Percentiles rank a stretch among this genome's conserved stretches.
These are phyloP conservation scores for Ophiostoma sp. DNA, from an alignment of 2,329 filamentous ascomycete genomes.

Conservation along the genomic window DNA sequence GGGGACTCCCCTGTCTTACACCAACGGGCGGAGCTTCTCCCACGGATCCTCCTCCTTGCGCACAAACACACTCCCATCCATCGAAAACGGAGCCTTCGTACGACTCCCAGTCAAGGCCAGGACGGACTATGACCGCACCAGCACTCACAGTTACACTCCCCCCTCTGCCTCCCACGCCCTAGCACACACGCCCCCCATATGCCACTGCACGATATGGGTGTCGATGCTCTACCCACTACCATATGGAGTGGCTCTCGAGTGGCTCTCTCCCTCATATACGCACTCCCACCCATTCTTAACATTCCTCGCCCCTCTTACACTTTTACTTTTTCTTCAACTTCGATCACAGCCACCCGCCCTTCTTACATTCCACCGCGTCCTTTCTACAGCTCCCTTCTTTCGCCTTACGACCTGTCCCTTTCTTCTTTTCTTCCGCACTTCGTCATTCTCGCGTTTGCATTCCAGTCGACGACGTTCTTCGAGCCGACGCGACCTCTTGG, in stretches of 20 bases:
- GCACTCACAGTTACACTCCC: background rate
- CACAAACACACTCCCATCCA: conserved; percentile 22
- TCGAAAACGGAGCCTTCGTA: conserved; percentile 7
- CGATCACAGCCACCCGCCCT: conserved; percentile 8
- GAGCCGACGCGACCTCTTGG: conserved; percentile 20
- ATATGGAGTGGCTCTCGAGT: conserved; percentile 1
- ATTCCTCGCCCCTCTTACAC: conserved; percentile 20
- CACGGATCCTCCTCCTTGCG: conserved; percentile 19
- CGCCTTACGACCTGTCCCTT: background rate
- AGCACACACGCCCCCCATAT: conserved; percentile 6
- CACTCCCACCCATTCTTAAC: conserved; percentile 11
- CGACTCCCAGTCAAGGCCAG: background rate
- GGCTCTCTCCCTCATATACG: conserved; percentile 18
- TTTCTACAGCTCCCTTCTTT: conserved; percentile 1
- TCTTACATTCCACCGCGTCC: conserved; percentile 17
- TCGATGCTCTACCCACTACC: conserved; percentile 8
- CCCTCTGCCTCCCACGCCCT: background rate
- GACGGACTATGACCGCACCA: background rate
- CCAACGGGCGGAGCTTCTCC: conserved; percentile 24
- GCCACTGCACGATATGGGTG: background rate
- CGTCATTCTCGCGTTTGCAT: conserved; percentile 18
- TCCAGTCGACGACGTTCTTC: conserved; percentile 15
- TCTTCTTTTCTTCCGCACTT: background rate
- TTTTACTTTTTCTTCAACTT: conserved; percentile 19
- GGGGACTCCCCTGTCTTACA: conserved; percentile 24